These are phyloP conservation scores for Cladophialophora psammophila DNA, from an alignment of 2,329 filamentous ascomycete genomes.

Conservation along the genomic window DNA sequence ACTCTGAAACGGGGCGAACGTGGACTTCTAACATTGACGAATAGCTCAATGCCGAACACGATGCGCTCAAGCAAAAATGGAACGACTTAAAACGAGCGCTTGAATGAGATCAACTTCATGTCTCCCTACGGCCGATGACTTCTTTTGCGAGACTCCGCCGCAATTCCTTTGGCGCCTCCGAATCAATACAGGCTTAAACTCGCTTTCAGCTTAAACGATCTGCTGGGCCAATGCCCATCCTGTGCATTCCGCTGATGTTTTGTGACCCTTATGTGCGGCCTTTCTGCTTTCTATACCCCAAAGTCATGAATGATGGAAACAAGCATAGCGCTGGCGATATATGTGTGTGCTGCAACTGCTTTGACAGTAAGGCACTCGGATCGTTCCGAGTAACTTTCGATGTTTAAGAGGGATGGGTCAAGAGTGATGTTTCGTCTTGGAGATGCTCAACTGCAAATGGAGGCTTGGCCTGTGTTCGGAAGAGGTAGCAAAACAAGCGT, in stretches of 20 bases:
- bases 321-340: conserved; percentile 6
- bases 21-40: conserved; percentile 8
- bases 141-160: not conserved
- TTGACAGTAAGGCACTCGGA: not conserved
- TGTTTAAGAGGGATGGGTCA: not conserved
- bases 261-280: not conserved
- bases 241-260: not conserved
- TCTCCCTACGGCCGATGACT: not conserved
- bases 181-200: not conserved
- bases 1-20: not conserved
- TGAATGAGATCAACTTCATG: conserved; percentile 44
- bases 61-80: conserved; percentile 78
- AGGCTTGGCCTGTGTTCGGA: not conserved
- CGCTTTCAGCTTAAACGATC: not conserved
- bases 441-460: not conserved
- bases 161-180: not conserved
- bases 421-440: not conserved
- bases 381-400: not conserved
- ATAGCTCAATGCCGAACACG: conserved; percentile 74
- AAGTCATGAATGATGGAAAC: conserved; percentile 6
- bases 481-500: not conserved
- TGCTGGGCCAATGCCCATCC: not conserved
- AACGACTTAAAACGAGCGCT: conserved; percentile 70
- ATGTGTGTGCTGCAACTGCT: conserved; percentile 7
- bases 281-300: conserved; percentile 6